A percentile compares a stretch with the other conserved stretches of the same genome.
Conservation (phyloP, 352 stramenopile genomes). For the Phytophthora lateralis region DNA sequence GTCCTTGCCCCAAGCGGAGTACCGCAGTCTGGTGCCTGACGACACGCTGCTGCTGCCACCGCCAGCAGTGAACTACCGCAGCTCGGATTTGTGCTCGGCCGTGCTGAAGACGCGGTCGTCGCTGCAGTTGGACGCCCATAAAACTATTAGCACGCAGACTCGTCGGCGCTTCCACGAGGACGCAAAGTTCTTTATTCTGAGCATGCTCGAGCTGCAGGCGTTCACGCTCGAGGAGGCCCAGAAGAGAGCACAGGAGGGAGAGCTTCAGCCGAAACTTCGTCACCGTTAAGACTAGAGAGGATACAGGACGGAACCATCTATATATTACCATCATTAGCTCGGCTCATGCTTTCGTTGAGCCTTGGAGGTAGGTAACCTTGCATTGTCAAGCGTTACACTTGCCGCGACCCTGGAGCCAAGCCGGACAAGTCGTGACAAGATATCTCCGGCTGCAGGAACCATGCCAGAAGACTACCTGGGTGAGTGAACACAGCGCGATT, state of each 20-base stretch:
- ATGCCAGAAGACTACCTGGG: slow-evolving; percentile 18
- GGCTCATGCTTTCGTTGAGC: neutral
- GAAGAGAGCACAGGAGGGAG: neutral
- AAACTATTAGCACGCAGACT: slow-evolving; percentile 30
- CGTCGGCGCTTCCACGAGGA: slow-evolving; percentile 53
- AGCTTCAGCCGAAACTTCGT: slow-evolving; percentile 16
- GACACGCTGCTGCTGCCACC: slow-evolving; percentile 25
- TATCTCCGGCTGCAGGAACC: neutral
- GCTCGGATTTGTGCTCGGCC: slow-evolving; percentile 24
- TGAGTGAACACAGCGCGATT: slow-evolving; percentile 4
- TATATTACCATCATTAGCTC: neutral
- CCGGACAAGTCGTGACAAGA: neutral
- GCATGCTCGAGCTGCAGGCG: slow-evolving; percentile 45
- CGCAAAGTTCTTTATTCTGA: slow-evolving; percentile 49
- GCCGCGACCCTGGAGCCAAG: slow-evolving; percentile 7
- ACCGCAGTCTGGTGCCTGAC: slow-evolving; percentile 19
- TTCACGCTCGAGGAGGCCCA: slow-evolving; percentile 16
- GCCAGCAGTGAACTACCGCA: slow-evolving; percentile 7
- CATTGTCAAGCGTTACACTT: slow-evolving; percentile 6
- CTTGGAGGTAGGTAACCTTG: too few relatives aligned
- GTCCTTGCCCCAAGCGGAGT: slow-evolving; percentile 3
- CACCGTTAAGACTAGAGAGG: slow-evolving; percentile 16
- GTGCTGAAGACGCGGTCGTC: slow-evolving; percentile 19
- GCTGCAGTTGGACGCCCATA: slow-evolving; percentile 29
- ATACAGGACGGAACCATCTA: slow-evolving; percentile 20